A percentile compares a stretch with the other conserved stretches of the same genome.
Evolutionary conservation across 768 basidiomycete genomes (phyloP).

Genomic region (Mycena floridula): DNA sequence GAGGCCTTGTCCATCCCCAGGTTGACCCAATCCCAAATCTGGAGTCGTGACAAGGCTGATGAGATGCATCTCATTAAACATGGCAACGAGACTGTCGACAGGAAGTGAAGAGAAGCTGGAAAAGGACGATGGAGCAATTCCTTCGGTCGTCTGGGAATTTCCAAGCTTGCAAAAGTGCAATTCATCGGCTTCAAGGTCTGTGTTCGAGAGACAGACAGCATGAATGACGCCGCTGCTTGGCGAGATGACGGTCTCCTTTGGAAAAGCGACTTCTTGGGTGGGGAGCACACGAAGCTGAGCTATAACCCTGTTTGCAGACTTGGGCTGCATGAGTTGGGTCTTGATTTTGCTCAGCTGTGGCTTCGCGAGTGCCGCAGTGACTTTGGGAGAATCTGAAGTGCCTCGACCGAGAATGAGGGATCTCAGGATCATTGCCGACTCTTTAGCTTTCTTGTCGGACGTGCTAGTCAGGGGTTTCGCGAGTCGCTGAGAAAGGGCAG

Average conservation of each 20-base stretch:
- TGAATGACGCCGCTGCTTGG: constrained; percentile 49
- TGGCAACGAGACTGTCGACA: constrained; percentile 38
- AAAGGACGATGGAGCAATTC: constrained; percentile 11
- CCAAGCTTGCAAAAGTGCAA: constrained; percentile 51
- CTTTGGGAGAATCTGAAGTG: constrained; percentile 25
- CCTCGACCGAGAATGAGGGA: constrained; percentile 61
- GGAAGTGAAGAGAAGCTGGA: constrained; percentile 42
- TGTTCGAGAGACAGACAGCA: constrained; percentile 64
- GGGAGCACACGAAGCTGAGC: constrained; percentile 62
- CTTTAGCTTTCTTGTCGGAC: constrained; percentile 55
- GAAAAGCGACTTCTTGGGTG: constrained; percentile 17
- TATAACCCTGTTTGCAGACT: constrained; percentile 66
- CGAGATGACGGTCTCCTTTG: constrained; percentile 12
- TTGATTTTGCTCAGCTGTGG: constrained; percentile 61
- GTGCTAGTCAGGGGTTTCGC: constrained; percentile 24
- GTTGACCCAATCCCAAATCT: constrained; percentile 67
- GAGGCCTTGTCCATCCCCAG: constrained; percentile 61
- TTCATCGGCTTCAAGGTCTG: constrained; percentile 57
- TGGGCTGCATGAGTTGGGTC: constrained; percentile 57
- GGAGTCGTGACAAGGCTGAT: constrained; percentile 55
- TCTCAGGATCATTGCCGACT: constrained; percentile 58
- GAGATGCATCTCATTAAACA: constrained; percentile 56
- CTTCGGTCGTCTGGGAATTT: constrained; percentile 9
- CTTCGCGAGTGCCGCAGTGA: constrained; percentile 35
- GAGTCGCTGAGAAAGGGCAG: constrained; percentile 28